These are phyloP conservation scores for Yamadazyma trypodendri DNA, from an alignment of 1,139 yeast species.

Conservation along the genomic window DNA sequence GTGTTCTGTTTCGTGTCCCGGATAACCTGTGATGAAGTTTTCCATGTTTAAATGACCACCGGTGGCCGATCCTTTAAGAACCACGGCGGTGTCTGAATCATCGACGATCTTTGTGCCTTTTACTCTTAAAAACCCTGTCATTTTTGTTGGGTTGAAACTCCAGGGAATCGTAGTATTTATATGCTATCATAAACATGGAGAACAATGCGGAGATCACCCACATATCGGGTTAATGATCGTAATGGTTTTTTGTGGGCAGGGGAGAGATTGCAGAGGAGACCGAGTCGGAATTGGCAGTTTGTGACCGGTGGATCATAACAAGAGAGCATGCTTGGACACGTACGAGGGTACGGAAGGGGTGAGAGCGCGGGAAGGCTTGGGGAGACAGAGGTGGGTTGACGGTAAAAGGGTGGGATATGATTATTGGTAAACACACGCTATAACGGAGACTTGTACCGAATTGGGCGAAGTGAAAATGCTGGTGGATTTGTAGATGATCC, in stretches of 20 bases:
- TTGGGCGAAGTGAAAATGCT: no score
- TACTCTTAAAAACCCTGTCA: constrained; percentile 19
- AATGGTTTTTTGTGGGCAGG: background rate
- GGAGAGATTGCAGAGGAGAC: no score
- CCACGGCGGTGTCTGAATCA: constrained; percentile 28
- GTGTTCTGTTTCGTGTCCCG: constrained; percentile 49
- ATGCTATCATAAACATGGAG: background rate
- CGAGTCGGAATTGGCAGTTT: background rate
- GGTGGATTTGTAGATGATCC: no score
- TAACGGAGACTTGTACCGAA: background rate
- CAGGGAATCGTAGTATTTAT: background rate
- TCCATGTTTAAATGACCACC: constrained; percentile 53
- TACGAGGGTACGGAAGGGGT: background rate
- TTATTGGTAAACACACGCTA: background rate
- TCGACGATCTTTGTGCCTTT: constrained; percentile 42
- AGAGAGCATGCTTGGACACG: no score
- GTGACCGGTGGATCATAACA: background rate
- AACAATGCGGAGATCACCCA: constrained; percentile 1
- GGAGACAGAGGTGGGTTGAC: no score
- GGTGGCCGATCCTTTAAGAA: constrained; percentile 40
- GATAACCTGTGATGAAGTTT: constrained; percentile 50
- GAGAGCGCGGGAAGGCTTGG: background rate
- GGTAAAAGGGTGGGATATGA: no score
- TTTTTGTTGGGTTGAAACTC: constrained; percentile 11
- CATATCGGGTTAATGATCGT: background rate